These are phyloP conservation scores for Rubus parviflorus DNA, from an alignment of 306 rosid species.

Conservation along the genomic window DNA sequence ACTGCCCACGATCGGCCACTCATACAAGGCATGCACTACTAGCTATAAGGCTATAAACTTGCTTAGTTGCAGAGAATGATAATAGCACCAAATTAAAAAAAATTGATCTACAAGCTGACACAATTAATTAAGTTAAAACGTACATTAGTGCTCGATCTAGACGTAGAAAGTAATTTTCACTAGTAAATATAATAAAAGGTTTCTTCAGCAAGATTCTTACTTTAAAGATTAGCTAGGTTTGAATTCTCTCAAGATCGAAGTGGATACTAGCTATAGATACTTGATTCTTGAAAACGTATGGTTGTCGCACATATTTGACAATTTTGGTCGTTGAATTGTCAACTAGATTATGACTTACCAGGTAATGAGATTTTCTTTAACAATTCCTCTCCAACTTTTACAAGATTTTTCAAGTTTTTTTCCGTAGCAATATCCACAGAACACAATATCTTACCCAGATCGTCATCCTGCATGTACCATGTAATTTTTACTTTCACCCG, in stretches of 20 bases:
- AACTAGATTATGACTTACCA: no score
- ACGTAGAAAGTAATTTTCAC: no score
- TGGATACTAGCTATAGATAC: no score
- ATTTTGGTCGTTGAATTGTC: no score
- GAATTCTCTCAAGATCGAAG: no score
- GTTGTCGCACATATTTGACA: no score
- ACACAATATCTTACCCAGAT: background rate
- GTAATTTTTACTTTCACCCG: no score
- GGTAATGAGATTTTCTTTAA: no score
- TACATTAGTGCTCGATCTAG: background rate
- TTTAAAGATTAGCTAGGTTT: no score
- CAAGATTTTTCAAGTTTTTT: conserved; percentile 19
- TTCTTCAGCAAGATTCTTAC: no score
- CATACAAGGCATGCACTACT: background rate
- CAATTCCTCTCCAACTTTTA: conserved; percentile 20
- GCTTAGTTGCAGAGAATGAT: background rate
- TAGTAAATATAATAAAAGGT: no score
- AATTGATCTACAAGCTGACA: background rate
- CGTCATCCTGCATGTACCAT: conserved; percentile 22
- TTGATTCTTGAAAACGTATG: no score
- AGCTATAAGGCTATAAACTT: background rate
- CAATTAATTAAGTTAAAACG: background rate
- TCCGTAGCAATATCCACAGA: conserved; percentile 27
- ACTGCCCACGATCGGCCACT: background rate
- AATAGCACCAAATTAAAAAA: background rate